A percentile compares a stretch with the other conserved stretches of the same genome.
These are phyloP conservation scores for Yueomyces sinensis DNA, from an alignment of 805 yeast species.

Conservation along the genomic window DNA sequence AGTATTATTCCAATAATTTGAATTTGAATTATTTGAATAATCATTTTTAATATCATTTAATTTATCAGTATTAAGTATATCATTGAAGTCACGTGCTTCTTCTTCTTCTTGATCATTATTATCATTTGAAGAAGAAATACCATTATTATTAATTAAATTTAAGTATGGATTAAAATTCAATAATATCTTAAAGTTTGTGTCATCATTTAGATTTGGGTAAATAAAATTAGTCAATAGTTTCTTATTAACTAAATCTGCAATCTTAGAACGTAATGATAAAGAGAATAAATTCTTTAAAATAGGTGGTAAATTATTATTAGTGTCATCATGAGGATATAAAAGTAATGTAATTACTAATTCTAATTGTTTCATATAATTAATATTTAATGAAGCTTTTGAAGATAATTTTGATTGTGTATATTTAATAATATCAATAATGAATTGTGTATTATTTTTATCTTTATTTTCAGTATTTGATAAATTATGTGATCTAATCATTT, in stretches of 20 bases:
- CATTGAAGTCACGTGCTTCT: background rate
- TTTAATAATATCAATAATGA: slow-evolving; percentile 38
- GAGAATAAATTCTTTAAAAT: slow-evolving; percentile 45
- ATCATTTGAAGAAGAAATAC: background rate
- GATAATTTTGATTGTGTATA: slow-evolving; percentile 55
- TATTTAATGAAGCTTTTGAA: slow-evolving; percentile 44
- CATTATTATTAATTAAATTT: background rate
- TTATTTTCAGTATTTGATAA: slow-evolving; percentile 10
- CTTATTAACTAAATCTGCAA: slow-evolving; percentile 60
- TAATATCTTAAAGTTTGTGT: background rate
- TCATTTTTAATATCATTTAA: background rate
- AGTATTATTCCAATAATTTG: background rate
- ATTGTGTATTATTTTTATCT: slow-evolving; percentile 29
- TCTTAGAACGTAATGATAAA: slow-evolving; percentile 44
- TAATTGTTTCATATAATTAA: slow-evolving; percentile 50
- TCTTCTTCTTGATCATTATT: background rate
- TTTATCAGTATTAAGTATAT: background rate
- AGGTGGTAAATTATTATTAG: slow-evolving; percentile 30
- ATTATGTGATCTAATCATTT: slow-evolving; percentile 47
- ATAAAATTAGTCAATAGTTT: slow-evolving; percentile 19
- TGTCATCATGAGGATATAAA: slow-evolving; percentile 30
- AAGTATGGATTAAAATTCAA: background rate
- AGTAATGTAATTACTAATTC: slow-evolving; percentile 78
- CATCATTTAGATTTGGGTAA: slow-evolving; percentile 10
- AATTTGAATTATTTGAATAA: background rate